Evolutionary conservation across 805 yeast species (phyloP).

Genomic region (Wickerhamomyces bovis): DNA sequence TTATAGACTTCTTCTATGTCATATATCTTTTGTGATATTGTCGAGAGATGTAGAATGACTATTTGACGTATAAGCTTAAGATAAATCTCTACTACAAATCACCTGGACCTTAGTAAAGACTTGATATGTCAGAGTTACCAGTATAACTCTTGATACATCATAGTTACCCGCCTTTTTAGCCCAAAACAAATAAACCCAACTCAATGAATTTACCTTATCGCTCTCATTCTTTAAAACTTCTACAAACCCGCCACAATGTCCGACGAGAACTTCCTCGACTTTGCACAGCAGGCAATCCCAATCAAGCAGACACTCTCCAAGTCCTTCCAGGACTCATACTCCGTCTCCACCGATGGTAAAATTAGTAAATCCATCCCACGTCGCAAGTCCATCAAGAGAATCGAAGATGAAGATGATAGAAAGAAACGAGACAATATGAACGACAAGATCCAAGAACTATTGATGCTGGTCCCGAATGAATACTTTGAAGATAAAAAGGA

Average conservation of each 20-base stretch:
- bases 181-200: no score
- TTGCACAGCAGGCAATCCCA: conserved; percentile 13
- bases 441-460: conserved; percentile 49
- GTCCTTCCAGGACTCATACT: conserved; percentile 18
- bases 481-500: conserved; percentile 36
- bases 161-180: no score
- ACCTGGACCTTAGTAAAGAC: no score
- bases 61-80: no score
- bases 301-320: conserved; percentile 22
- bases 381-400: conserved; percentile 8
- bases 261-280: background rate
- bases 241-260: background rate
- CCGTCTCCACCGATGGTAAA: conserved; percentile 15
- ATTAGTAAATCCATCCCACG: conserved; percentile 12
- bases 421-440: conserved; percentile 52
- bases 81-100: no score
- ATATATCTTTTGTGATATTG: no score
- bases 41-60: no score
- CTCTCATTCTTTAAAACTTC: no score
- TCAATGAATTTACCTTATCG: no score
- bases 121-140: no score
- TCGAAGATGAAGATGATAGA: conserved; percentile 33
- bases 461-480: conserved; percentile 37
- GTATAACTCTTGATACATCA: no score
- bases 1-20: no score